phyloP scores from a whole-genome alignment of 2,329 filamentous ascomycete genomes.

The Aspergillus ibericus region DNA sequence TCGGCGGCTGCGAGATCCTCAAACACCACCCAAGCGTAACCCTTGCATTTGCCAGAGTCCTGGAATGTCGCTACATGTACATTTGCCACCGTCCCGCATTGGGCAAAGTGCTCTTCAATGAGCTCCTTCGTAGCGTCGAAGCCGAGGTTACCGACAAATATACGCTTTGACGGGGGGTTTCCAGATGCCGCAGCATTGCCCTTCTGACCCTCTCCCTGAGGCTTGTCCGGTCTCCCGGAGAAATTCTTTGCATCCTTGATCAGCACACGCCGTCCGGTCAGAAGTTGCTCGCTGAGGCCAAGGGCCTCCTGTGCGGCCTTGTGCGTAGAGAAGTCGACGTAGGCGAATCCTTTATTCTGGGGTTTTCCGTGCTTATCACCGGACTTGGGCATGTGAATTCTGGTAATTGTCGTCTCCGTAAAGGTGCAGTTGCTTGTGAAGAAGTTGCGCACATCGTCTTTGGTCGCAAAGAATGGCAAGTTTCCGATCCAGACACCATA shows the following conservation, averaged over 20 bases:
- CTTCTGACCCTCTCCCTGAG: conserved; percentile 42
- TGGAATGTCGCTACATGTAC: conserved; percentile 93
- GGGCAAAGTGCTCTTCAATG: conserved; percentile 75
- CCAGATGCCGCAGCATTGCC: conserved; percentile 36
- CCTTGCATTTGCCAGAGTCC: conserved; percentile 96
- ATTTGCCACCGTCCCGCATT: conserved; percentile 79
- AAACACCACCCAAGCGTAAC: conserved; percentile 94
- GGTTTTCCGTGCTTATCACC: conserved; percentile 54
- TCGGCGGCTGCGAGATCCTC: conserved; percentile 73
- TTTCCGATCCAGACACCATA: conserved; percentile 97
- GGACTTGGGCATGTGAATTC: conserved; percentile 73
- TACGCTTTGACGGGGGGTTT: conserved; percentile 70
- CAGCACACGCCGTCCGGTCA: conserved; percentile 74
- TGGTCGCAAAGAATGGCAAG: conserved; percentile 77
- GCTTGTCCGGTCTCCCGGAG: conserved; percentile 79
- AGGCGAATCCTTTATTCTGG: conserved; percentile 91
- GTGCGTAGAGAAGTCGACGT: conserved; percentile 79
- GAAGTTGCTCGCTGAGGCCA: conserved; percentile 78
- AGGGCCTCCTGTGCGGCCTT: conserved; percentile 74
- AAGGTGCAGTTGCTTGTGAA: conserved; percentile 70
- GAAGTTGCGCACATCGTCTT: conserved; percentile 74
- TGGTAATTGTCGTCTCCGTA: conserved; percentile 70
- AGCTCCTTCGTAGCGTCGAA: conserved; percentile 82
- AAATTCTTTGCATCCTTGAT: conserved; percentile 93
- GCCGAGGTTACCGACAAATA: conserved; percentile 89